Conservation (phyloP, 306 rosid genomes). For the Vachellia pachyceras region DNA sequence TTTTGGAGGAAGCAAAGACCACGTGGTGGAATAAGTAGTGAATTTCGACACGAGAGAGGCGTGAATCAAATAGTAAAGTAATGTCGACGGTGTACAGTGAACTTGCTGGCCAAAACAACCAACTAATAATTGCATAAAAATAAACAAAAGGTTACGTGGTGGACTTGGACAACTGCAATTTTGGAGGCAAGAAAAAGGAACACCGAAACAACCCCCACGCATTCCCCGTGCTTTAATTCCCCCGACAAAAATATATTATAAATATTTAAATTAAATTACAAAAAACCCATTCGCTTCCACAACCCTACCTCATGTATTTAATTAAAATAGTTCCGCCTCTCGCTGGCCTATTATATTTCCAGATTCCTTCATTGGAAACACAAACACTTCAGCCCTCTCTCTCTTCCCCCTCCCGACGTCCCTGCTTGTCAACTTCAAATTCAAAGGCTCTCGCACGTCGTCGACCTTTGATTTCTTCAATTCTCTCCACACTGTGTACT, state of each 20-base stretch:
- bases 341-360: background rate
- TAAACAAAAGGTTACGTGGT: background rate
- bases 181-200: constrained; percentile 30
- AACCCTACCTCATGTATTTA: background rate
- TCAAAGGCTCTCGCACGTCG: background rate
- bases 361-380: background rate
- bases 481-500: background rate
- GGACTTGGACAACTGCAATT: constrained; percentile 25
- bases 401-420: too few relatives aligned
- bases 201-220: constrained; percentile 39
- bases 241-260: too few relatives aligned
- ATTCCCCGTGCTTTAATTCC: constrained; percentile 82
- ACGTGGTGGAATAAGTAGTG: constrained; percentile 59
- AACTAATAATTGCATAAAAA: background rate
- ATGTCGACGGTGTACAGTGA: background rate
- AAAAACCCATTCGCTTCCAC: background rate
- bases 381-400: too few relatives aligned
- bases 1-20: constrained; percentile 51
- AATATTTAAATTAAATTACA: background rate
- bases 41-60: background rate
- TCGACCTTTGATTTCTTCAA: background rate
- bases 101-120: background rate
- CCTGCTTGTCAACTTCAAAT: background rate
- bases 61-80: background rate
- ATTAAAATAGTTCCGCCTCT: background rate